Base-by-base conservation (phyloP, 2,329 filamentous ascomycete species). In the Venturiaceae sp. region DNA sequence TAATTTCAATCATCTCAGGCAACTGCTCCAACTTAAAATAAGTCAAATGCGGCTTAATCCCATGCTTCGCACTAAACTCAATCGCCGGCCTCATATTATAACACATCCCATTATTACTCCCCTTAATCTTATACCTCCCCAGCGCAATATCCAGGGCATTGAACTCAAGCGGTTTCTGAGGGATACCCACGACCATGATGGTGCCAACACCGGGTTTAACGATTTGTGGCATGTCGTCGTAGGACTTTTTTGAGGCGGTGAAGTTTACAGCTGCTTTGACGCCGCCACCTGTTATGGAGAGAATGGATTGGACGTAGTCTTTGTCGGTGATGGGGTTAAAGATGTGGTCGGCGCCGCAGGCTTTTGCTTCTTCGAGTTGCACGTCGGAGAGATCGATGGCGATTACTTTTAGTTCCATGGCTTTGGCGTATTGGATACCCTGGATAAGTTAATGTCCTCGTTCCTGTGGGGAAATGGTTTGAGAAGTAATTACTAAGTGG, bases 341-440 rank as follows among this genome's bases (percentile, higher is more conserved):
- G 62, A 60, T 72, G 68, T 3, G 67, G 70, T 58, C 66, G 66
- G 75, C 74, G 37, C 75, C 72, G 30, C 72, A 68, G 34, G 69
- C 67, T 55, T 67, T 73, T 9, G 71, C 69, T 61, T 72, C 68
- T 30, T 70, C 67, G 1, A 77, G 70, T 58, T 73, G 74, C 4
- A 66, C 66, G 58, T 77, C 72, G 53, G 73, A 75, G 53, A 75
- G 71, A 57, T 79, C 76, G 44, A 78, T 68, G 26, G 70, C 75
- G n/a, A 77, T 70, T 11, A 73, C 70, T 59, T 71, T 71, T 55
- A 72, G 67, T 13, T 74, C 74, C 71, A 75, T 74, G 26, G 75
- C 76, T 63, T 75, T 76, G 16, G 75, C 75, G 62, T 76, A 78
- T 61, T 78, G 75, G 11, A 75, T 67, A 19, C 68, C 68, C 33